Conservation (phyloP, 306 rosid genomes). For the Malus fusca region DNA sequence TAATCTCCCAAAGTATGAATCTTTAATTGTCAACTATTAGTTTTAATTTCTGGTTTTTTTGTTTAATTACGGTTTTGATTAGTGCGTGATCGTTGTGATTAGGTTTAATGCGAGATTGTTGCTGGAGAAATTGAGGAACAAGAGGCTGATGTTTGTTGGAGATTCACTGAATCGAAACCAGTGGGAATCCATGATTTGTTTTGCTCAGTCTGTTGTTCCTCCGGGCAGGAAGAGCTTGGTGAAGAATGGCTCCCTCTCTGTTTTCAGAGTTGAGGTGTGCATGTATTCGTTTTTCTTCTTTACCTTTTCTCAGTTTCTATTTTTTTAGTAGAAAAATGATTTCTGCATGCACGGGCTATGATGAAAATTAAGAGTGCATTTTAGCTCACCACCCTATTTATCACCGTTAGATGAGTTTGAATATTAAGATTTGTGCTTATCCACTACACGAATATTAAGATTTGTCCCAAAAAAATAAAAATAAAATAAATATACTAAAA, state of each 20-base stretch:
- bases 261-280: slow-evolving; percentile 51
- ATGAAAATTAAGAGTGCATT: no score
- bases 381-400: no score
- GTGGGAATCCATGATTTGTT: slow-evolving; percentile 97
- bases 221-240: slow-evolving; percentile 54
- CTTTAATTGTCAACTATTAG: neutral
- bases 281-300: neutral
- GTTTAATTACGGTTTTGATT: neutral
- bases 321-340: neutral
- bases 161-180: slow-evolving; percentile 92
- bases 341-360: neutral
- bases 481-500: no score
- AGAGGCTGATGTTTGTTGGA: slow-evolving; percentile 98
- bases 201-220: slow-evolving; percentile 71
- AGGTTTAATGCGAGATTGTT: slow-evolving; percentile 81
- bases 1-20: slow-evolving; percentile 68
- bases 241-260: slow-evolving; percentile 63
- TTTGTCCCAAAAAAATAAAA: no score
- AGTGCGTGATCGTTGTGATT: neutral
- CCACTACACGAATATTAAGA: no score
- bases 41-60: neutral
- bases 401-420: no score
- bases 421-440: no score
- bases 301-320: neutral
- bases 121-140: slow-evolving; percentile 82